Conservation (phyloP, 768 basidiomycete genomes). For the Leccinum rimulosum region DNA sequence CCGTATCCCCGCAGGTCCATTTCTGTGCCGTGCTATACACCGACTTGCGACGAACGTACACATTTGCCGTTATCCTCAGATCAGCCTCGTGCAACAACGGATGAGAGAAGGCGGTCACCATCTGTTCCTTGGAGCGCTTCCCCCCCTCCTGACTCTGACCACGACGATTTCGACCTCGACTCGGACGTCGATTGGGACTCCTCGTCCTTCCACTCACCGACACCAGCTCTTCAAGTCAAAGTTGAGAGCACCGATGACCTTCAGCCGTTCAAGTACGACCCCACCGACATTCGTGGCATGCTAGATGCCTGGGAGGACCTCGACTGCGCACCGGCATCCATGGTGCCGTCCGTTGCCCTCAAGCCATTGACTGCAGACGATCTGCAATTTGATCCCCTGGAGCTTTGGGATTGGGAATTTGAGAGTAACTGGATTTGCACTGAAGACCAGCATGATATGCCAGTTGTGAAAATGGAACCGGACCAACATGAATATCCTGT, state of each 20-base stretch:
- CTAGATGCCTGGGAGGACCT: constrained; percentile 71
- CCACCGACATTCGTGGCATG: constrained; percentile 59
- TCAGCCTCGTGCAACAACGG: constrained; percentile 19
- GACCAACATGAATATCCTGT: constrained; percentile 37
- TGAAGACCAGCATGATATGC: constrained; percentile 20
- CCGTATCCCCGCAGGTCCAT: constrained; percentile 58
- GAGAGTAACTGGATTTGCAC: constrained; percentile 26
- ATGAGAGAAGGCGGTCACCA: constrained; percentile 50
- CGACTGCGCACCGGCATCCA: constrained; percentile 36
- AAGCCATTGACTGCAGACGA: constrained; percentile 35
- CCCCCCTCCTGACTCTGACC: constrained; percentile 65
- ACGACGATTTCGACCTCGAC: constrained; percentile 49
- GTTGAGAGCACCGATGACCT: constrained; percentile 28
- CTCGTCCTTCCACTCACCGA: constrained; percentile 35
- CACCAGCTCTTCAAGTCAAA: constrained; percentile 15
- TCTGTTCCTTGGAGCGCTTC: constrained; percentile 61
- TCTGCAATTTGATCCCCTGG: constrained; percentile 43
- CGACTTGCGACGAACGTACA: constrained; percentile 38
- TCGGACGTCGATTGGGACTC: constrained; percentile 61
- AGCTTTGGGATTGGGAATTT: constrained; percentile 37
- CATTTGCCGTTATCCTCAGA: constrained; percentile 27
- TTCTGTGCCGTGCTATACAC: constrained; percentile 55
- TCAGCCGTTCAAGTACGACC: constrained; percentile 53
- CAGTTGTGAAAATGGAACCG: constrained; percentile 39
- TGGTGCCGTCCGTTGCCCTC: constrained; percentile 27